Evolutionary conservation across 2,329 filamentous ascomycete species (phyloP), one percentile per base, ranked within the genome.

Genomic region (Hymenoscyphus occultus): DNA sequence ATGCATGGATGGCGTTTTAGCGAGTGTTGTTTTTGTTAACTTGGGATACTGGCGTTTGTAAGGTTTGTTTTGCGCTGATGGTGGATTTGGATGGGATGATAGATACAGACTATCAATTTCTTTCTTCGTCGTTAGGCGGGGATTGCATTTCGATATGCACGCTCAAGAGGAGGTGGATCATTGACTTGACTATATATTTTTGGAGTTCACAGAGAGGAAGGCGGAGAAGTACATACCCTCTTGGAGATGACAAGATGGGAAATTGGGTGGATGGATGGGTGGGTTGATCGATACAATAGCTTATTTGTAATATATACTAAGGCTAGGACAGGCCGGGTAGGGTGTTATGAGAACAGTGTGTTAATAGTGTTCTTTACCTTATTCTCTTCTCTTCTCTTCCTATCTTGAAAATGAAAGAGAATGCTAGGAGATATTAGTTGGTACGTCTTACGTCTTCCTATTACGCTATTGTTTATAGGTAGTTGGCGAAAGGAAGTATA

Each of bases 1-100:
- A 16, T 62, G 60, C 60, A 62, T 62, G 14, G 48, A 57, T 16
- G 60, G 60, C 60, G 60, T 62, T 40, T 57, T 56, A 51, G 19
- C 19, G 45, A 32, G 28, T 28, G 13, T 28, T 22, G 19, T 32
- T 7, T 32, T 57, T 16, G 12, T 22, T 32, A 22, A 12, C 19
- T 14, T 56, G 31, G 39, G 22, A 39, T 22, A 60, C 22, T 9
- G 54, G 54, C 6, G 13, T 56, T 56, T 31, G 14, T 35, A 12
- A 6, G 6, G 35, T 57, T 35, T 10, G 54, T 35, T 22, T 31
- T 31, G 0, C 7, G 6, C 5, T 35, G 28, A 14, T n/a, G 45
- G 12, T 51, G 45, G 19, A 28, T 51, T 10, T 16, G 56, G 35
- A 35, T 35, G 35, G 35, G 31, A 57, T 57, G 56, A 57, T 39